Evolutionary conservation across 495 filamentous ascomycete species (phyloP), one percentile per base, ranked within the genome.

Genomic region (Delitschia confertaspora): DNA sequence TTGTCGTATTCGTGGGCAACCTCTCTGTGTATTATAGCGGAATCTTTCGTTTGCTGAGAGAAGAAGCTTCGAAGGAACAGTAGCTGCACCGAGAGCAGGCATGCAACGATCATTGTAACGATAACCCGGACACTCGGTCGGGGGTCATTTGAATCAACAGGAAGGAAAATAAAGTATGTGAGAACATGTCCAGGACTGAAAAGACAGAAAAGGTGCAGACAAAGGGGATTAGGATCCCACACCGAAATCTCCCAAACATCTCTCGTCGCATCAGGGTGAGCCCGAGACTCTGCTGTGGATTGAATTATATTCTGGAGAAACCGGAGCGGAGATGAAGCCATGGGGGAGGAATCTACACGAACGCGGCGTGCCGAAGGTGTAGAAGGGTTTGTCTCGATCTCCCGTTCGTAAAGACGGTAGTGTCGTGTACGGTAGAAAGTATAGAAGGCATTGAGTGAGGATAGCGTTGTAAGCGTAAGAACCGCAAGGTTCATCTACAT

Each of bases 161-260:
- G 91, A 2, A 98, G 74, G 49, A 87, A 86, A 30, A 94, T 74
- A 69, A 71, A 82, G 64, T 98, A 93, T 29, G 95, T 74, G 22
- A 95, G 67, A 25, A 91, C 73, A 63, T 98, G 91, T 3, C 84
- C 86, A 0, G 91, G 91, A 54, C 87, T 93, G 65, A 98, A 94
- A 33, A 91, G 67, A 51, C 83, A 93, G 59, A 96, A 91, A 3
- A 95, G 65, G 3, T 79, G 77, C 36, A 95, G 63, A 36, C 79
- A 85, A 26, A 93, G 70, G 6, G 91, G 86, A 20, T 83, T 69
- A 10, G 91, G 91, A 56, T 96, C 88, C 91, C 91, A 98, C 11
- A 96, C 74, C 0, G 80, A 74, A 39, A 98, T 60, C 64, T 98
- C 88, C 93, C 93, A 96, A 17, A 98, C 91, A 63, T 98, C 91